Conservation (phyloP, 768 basidiomycete species). For the Suillus paluster region DNA sequence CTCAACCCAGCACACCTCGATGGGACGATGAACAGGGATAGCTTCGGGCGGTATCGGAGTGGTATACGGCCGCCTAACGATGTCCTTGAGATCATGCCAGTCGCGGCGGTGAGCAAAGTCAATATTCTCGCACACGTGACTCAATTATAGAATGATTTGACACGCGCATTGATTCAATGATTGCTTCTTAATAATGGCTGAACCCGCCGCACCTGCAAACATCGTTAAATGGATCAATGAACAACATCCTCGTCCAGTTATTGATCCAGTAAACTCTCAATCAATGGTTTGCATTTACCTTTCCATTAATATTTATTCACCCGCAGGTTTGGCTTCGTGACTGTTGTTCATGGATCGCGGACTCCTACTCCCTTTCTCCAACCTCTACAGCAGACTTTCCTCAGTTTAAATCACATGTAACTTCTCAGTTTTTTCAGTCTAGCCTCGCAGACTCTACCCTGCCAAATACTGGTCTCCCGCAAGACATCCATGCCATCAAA, state of each 20-base stretch:
- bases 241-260: conserved; percentile 60
- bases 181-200: conserved; percentile 26
- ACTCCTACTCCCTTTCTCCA: conserved; percentile 52
- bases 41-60: not conserved
- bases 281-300: not conserved
- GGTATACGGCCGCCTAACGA: not conserved
- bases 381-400: conserved; percentile 45
- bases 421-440: conserved; percentile 72
- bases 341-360: conserved; percentile 68
- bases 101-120: not conserved
- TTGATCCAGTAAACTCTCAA: conserved; percentile 58
- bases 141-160: no score
- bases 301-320: conserved; percentile 9
- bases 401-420: conserved; percentile 57
- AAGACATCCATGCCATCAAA: conserved; percentile 40
- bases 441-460: conserved; percentile 74
- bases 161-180: not conserved
- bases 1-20: conserved; percentile 1
- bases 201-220: conserved; percentile 23
- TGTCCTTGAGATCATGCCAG: conserved; percentile 4
- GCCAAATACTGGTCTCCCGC: conserved; percentile 69
- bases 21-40: not conserved
- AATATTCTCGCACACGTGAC: not conserved
- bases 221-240: conserved; percentile 58
- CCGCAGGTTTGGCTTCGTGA: conserved; percentile 77